Evolutionary conservation across 2,329 filamentous ascomycete genomes (phyloP).

Genomic region (Penicillium sp.): DNA sequence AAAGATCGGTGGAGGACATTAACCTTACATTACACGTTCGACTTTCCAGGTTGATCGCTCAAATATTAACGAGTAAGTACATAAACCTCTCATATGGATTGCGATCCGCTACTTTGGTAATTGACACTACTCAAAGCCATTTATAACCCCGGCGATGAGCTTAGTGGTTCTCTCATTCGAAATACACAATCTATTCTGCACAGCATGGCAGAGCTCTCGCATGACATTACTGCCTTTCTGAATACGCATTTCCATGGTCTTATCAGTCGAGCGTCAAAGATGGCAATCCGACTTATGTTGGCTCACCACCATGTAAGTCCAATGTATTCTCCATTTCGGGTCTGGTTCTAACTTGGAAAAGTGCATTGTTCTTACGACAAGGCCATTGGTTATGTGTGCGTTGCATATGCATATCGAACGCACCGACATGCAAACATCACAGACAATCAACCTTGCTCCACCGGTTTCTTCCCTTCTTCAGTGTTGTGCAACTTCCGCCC

Average conservation of each 20-base stretch:
- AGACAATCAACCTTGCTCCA: conserved; percentile 13
- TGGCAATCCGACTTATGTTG: conserved; percentile 27
- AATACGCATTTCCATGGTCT: conserved; percentile 26
- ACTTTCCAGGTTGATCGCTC: conserved; percentile 26
- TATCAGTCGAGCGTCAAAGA: conserved; percentile 26
- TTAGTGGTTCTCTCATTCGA: conserved; percentile 23
- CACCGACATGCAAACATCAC: conserved; percentile 17
- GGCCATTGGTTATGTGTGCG: conserved; percentile 29
- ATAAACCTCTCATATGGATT: neutral
- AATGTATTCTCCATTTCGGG: neutral
- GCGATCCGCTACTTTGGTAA: neutral
- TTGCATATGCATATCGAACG: conserved; percentile 27
- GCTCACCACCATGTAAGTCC: conserved; percentile 28
- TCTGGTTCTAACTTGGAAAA: neutral
- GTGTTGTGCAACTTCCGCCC: conserved; percentile 27
- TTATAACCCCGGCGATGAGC: conserved; percentile 26
- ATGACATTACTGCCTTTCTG: conserved; percentile 24
- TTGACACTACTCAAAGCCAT: conserved; percentile 18
- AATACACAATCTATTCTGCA: conserved; percentile 28
- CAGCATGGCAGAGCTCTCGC: conserved; percentile 26
- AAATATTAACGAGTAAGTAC: conserved; percentile 26
- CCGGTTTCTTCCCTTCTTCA: conserved; percentile 26
- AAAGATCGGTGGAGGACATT: conserved; percentile 21
- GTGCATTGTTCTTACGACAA: conserved; percentile 29
- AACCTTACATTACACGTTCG: conserved; percentile 28